Conservation (phyloP, 2,329 filamentous ascomycete species). For the Fusarium compactum region DNA sequence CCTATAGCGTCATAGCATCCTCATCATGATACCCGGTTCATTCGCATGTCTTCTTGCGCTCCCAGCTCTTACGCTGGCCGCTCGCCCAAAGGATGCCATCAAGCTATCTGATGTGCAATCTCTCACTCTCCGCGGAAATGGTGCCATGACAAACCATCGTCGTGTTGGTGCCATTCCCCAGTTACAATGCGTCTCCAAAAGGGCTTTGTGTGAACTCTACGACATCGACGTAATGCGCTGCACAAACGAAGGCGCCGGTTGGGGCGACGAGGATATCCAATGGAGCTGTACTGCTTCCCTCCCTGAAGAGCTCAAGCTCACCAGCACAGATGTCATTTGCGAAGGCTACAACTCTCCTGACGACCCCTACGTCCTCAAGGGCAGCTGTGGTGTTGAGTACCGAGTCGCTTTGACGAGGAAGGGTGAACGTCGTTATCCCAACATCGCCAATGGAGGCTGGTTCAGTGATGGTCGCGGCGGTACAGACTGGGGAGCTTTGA, state of each 20-base stretch:
- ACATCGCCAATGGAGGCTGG: slow-evolving; percentile 58
- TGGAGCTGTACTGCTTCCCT: slow-evolving; percentile 84
- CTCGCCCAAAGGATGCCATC: slow-evolving; percentile 63
- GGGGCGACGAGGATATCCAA: slow-evolving; percentile 83
- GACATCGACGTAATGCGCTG: slow-evolving; percentile 87
- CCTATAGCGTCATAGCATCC: slow-evolving; percentile 13
- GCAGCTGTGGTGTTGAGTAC: slow-evolving; percentile 94
- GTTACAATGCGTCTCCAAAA: slow-evolving; percentile 79
- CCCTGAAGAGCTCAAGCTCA: slow-evolving; percentile 75
- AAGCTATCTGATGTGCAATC: slow-evolving; percentile 74
- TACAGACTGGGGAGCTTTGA: slow-evolving; percentile 52
- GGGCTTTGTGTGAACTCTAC: slow-evolving; percentile 75
- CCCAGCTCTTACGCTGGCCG: slow-evolving; percentile 43
- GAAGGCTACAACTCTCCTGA: slow-evolving; percentile 84
- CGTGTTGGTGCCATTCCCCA: slow-evolving; percentile 82
- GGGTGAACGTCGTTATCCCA: slow-evolving; percentile 78
- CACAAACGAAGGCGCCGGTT: slow-evolving; percentile 84
- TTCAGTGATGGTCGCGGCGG: slow-evolving; percentile 50
- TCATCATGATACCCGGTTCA: slow-evolving; percentile 48
- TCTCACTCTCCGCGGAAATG: slow-evolving; percentile 78
- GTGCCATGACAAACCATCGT: slow-evolving; percentile 76
- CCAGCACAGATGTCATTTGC: slow-evolving; percentile 89
- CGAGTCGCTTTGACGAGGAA: slow-evolving; percentile 79
- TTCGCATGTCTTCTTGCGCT: slow-evolving; percentile 43
- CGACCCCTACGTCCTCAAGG: slow-evolving; percentile 89